Evolutionary conservation across 169 alveolate genomes (phyloP).

Genomic region (Babesia ovis): DNA sequence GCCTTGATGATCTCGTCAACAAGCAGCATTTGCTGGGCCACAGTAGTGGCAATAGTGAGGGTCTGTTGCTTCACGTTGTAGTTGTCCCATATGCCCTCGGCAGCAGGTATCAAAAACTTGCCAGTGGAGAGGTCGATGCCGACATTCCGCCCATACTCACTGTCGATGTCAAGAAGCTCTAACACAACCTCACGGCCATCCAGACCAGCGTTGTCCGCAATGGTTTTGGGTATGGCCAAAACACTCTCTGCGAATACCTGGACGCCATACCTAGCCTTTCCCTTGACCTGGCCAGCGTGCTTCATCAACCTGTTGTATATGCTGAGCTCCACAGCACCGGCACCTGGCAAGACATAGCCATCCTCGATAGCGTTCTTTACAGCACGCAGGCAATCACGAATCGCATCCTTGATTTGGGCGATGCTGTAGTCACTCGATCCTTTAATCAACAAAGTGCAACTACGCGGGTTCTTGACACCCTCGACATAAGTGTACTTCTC

Average conservation of each 20-base stretch:
- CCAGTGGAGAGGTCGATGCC: conserved; percentile 96
- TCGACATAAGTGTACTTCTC: conserved; percentile 98
- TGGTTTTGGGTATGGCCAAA: conserved; percentile 90
- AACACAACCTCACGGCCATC: conserved; percentile 91
- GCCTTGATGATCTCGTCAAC: conserved; percentile 98
- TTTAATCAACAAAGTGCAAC: conserved; percentile 95
- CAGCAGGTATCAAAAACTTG: conserved; percentile 89
- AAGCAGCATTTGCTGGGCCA: conserved; percentile 95
- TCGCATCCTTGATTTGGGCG: conserved; percentile 93
- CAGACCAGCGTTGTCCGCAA: conserved; percentile 96
- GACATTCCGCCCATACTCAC: conserved; percentile 83
- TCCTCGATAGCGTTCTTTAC: conserved; percentile 95
- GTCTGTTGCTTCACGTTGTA: conserved; percentile 93
- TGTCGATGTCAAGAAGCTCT: conserved; percentile 85
- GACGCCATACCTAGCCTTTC: conserved; percentile 95
- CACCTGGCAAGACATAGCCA: conserved; percentile 95
- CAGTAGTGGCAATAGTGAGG: conserved; percentile 95
- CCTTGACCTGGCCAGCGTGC: conserved; percentile 74
- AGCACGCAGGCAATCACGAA: conserved; percentile 97
- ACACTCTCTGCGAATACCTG: conserved; percentile 95
- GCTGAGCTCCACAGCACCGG: conserved; percentile 96
- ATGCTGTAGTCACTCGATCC: conserved; percentile 98
- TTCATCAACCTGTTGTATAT: conserved; percentile 85
- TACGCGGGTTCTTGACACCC: conserved; percentile 93
- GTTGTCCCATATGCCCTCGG: conserved; percentile 93